phyloP scores from a whole-genome alignment of 805 yeast species.

The Ascoidea asiatica region DNA sequence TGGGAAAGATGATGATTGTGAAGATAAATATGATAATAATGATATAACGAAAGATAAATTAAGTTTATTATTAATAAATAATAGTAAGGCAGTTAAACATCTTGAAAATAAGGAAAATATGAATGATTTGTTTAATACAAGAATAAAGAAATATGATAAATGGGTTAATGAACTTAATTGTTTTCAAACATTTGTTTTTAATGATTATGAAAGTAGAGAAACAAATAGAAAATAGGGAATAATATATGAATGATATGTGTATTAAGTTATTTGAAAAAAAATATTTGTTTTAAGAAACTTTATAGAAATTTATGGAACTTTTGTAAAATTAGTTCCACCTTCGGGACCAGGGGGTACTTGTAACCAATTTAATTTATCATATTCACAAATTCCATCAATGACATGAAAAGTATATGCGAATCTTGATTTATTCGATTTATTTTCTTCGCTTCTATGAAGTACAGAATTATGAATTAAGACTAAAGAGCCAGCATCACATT shows the following conservation, averaged over 20 bases:
- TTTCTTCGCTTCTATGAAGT: slow-evolving; percentile 56
- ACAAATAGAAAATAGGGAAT: too few species aligned
- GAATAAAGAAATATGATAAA: too few species aligned
- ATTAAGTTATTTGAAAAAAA: too few species aligned
- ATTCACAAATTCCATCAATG: slow-evolving; percentile 50
- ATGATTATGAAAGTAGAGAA: too few species aligned
- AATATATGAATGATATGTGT: too few species aligned
- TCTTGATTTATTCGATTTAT: slow-evolving; percentile 40
- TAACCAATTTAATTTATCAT: slow-evolving; percentile 61
- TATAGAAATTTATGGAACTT: too few species aligned
- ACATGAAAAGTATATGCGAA: slow-evolving; percentile 73
- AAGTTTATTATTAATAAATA: background rate
- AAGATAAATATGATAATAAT: too few species aligned
- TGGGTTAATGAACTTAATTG: background rate
- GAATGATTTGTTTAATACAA: too few species aligned
- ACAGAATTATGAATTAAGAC: slow-evolving; percentile 61
- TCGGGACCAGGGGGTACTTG: slow-evolving; percentile 50
- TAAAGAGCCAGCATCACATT: slow-evolving; percentile 60
- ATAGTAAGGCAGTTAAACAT: too few species aligned
- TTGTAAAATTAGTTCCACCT: slow-evolving; percentile 51
- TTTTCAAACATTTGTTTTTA: background rate
- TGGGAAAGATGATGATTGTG: too few species aligned
- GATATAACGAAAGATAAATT: background rate
- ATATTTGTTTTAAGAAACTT: too few species aligned
- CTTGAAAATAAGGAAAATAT: too few species aligned